Evolutionary conservation across 371 early-diverging fungal genomes (phyloP), one percentile per base, ranked within the genome.

Genomic region (Catenaria anguillulae): DNA sequence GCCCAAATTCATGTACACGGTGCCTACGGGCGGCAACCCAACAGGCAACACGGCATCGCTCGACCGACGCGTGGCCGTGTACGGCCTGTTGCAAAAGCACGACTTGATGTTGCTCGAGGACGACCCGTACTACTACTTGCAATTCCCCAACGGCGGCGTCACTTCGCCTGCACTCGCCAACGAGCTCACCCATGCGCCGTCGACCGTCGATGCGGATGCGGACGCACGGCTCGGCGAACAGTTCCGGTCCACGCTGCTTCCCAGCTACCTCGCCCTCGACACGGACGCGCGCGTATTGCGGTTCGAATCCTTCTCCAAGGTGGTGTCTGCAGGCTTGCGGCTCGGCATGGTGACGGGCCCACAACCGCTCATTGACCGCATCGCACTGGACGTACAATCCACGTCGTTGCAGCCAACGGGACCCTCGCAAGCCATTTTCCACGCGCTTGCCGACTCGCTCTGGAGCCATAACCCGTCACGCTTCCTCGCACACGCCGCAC

Each of bases 341-440:
- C 62, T 88, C n/a, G 90, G 89, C 2, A 87, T 85, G 83, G 75
- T 78, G 2, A 83, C 86, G 42, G 90, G 89, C 5, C 90, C 88
- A 2, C 68, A 70, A 29, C 71, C 67, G 26, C 66, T 89, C 19
- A 70, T 88, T 35, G 76, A 85, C 24, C 72, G 81, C n/a, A 84
- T 89, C 60, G 77, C 82, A 36, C 70, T 88, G 33, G 82, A 88
- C 64, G 81, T 82, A 0, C 79, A 82, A 67, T 72, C 81, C 0
- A 81, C 84, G 58, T 86, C 80, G 58, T 68, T 87, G 40, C 87
- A 87, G 65, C 81, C 88, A n/a, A 83, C 86, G 6, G 85, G 87
- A 60, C 65, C 87, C 12, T 70, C 81, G 23, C 90, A 91, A 68
- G 71, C 75, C 8, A 45, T 84, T 4, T 73, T 85, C 63, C 75